Base-by-base conservation (phyloP, 2,329 filamentous ascomycete genomes). In the Didymella pinodella region DNA sequence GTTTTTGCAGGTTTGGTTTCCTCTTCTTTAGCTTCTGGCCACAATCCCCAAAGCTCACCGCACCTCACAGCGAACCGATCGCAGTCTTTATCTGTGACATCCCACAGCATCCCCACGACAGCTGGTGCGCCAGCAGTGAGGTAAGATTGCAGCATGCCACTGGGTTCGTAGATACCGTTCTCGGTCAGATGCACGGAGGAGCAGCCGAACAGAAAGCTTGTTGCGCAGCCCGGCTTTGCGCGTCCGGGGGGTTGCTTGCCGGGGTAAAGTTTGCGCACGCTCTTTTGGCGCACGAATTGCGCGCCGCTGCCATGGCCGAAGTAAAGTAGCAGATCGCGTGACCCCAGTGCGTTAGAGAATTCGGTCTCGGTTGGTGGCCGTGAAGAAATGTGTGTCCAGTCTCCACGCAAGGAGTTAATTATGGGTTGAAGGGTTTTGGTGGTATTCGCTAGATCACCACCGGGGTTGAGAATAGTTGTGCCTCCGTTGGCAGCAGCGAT, bases 41-140 rank as follows among this genome's bases (percentile, higher is more conserved):
- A 81, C 7, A 99, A 76, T 0, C 95, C 95, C 95, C 95, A 99
- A 68, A 90, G 85, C 73, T 95, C 90, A 74, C 97, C 90, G 2
- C 90, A 82, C 26, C 85, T 83, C 32, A 89, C 87, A 0, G 93
- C 91, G 76, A 97, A 96, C 18, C 93, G 90, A 80, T 99, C 96
- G 75, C 97, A 97, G 76, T 99, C 95, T 70, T 91, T 91, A 75
- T 99, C 95, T 10, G 95, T 99, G 48, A 99, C 95, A 77, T 99
- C 95, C 95, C 95, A 99, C 36, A 99, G 82, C 16, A 93, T 97
- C 45, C 93, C 95, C 2, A 98, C 88, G 10, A 98, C 87, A 0
- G 94, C 93, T 3, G 92, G 93, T 67, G 73, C 80, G 68, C 77
- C 94, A 0, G 93, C 93, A 66, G 94, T 88, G 78, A 99, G 88